Percentiles rank a stretch among this genome's conserved stretches.
These are phyloP conservation scores for Leccinum barrowsii DNA, from an alignment of 768 basidiomycete species.

Conservation along the genomic window DNA sequence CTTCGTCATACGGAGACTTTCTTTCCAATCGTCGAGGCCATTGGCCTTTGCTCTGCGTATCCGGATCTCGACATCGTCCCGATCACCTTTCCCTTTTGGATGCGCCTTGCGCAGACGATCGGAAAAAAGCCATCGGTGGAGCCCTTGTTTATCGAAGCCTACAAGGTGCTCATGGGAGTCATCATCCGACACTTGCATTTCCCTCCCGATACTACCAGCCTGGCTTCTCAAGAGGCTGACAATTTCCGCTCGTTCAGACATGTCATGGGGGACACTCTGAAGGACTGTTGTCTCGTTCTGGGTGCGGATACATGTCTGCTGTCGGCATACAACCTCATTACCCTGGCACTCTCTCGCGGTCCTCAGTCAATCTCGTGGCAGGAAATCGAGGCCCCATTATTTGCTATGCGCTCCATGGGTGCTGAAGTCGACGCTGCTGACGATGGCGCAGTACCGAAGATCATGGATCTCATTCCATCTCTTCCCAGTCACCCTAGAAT, in stretches of 20 bases:
- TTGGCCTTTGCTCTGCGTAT: constrained; percentile 89
- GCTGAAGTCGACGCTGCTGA: constrained; percentile 85
- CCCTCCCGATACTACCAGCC: constrained; percentile 62
- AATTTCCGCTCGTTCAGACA: constrained; percentile 94
- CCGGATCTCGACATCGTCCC: constrained; percentile 93
- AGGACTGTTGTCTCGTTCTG: constrained; percentile 95
- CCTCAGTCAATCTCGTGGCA: constrained; percentile 77
- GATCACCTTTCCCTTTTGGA: constrained; percentile 99
- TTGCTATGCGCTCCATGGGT: constrained; percentile 98
- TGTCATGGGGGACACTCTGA: constrained; percentile 98
- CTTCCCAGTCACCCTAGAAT: constrained; percentile 89
- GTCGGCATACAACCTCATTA: constrained; percentile 78
- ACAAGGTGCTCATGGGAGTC: constrained; percentile 76
- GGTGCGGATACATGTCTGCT: constrained; percentile 82
- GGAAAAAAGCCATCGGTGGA: constrained; percentile 71
- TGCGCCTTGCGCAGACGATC: constrained; percentile 88
- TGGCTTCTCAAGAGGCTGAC: constrained; percentile 84
- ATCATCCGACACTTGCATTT: constrained; percentile 92
- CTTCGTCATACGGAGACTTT: constrained; percentile 89
- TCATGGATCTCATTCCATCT: constrained; percentile 90
- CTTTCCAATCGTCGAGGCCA: constrained; percentile 92
- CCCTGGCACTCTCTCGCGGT: constrained; percentile 61
- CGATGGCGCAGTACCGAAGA: constrained; percentile 85
- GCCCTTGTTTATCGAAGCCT: constrained; percentile 79
- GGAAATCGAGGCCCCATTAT: constrained; percentile 94